Base-by-base conservation (phyloP, 116 monocot species). In the Cymodocea nodosa region DNA sequence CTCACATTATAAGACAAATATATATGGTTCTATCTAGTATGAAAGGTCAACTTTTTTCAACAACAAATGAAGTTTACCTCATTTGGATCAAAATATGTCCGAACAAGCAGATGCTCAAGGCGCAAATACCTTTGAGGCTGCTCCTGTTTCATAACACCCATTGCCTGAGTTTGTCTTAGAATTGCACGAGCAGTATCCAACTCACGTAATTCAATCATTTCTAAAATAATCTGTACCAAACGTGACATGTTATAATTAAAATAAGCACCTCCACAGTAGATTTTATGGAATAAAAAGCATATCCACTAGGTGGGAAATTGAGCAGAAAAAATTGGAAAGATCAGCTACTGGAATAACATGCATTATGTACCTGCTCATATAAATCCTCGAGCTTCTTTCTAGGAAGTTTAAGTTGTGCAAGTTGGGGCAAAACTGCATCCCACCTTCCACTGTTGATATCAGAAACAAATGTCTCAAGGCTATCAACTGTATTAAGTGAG, bases 71-170 rank as follows among this genome's bases (percentile, higher is more conserved):
- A 56, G 1, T 52, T 65, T 40, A 95, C 95, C 95, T 97, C 95
- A 75, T 80, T 78, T 30, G 95, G 95, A 77, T 97, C 95, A 73
- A 97, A 97, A 71, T 97, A 97, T 4, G 95, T 87, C 24, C 95
- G 79, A 48, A 88, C 95, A 57, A 90, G 75, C 15, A 97, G 83
- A 77, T 97, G 95, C 73, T 97, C 95, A 20, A 97, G 88, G 17
- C 91, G 85, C 24, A 97, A 67, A 73, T 97, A 97, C 78, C 95
- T 85, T 73, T 97, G 91, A 23, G 95, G 95, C 57, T 97, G 95
- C 76, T 97, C 95, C 77, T 90, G 95, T 61, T 97, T 90, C 95
- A 97, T 97, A 34, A 97, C 83, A 11, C 95, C 91, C 95, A 97
- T 97, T 53, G 91, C 90, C 65, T 97, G 95, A 49, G 95, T 97